A percentile compares a stretch with the other conserved stretches of the same genome.
Evolutionary conservation across 1,139 yeast species (phyloP).

Genomic region (Yamadazyma triangularis): DNA sequence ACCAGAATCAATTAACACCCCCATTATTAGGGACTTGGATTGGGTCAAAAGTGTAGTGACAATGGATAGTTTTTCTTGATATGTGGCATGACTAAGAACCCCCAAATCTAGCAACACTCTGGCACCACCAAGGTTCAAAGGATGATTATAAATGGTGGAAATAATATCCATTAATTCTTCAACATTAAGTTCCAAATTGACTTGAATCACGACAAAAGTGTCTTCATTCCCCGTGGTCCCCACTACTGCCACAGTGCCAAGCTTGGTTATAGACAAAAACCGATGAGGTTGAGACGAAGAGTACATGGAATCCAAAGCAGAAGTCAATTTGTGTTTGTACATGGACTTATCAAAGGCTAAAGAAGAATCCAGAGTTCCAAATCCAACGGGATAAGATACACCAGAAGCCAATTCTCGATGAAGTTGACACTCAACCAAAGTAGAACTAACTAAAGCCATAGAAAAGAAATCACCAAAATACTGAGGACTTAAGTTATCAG

Average conservation of each 20-base stretch:
- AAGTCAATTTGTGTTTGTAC: constrained; percentile 23
- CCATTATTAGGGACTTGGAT: no score
- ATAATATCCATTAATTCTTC: constrained; percentile 15
- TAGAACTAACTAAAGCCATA: constrained; percentile 32
- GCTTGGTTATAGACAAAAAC: constrained; percentile 39
- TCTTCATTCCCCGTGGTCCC: constrained; percentile 44
- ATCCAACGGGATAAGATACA: constrained; percentile 42
- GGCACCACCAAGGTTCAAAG: constrained; percentile 14
- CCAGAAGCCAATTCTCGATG: constrained; percentile 46
- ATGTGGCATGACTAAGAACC: constrained; percentile 15
- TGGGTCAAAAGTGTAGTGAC: constrained; percentile 13
- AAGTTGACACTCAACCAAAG: constrained; percentile 38
- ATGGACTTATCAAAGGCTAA: constrained; percentile 18
- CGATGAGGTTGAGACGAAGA: constrained; percentile 38
- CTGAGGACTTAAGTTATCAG: constrained; percentile 44
- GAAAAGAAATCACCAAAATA: constrained; percentile 42
- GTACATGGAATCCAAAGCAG: constrained; percentile 38
- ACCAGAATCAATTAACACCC: constrained; percentile 40
- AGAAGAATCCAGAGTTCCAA: constrained; percentile 22
- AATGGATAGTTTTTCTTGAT: constrained; percentile 12
- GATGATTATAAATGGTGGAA: constrained; percentile 15
- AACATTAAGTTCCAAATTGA: constrained; percentile 13
- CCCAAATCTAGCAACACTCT: constrained; percentile 31
- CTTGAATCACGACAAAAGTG: constrained; percentile 33
- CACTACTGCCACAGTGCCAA: constrained; percentile 41